Percentiles rank a stretch among this genome's conserved stretches.
phyloP scores from a whole-genome alignment of 306 rosid species.

The Carpinus fangiana region DNA sequence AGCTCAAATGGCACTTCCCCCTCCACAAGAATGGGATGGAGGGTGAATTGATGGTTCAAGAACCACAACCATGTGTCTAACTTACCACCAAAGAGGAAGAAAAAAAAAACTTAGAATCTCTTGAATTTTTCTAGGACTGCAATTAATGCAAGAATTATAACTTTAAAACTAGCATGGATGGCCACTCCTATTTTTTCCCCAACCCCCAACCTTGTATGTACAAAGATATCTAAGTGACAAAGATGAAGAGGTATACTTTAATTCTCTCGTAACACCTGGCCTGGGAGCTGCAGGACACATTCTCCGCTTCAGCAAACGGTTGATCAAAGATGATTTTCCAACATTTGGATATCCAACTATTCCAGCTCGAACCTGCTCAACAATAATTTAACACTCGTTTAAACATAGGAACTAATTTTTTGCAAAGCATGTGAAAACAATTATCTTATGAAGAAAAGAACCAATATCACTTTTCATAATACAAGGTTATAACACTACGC shows the following conservation, averaged over 20 bases:
- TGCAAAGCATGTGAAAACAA: conserved; percentile 10
- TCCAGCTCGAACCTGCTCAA: conserved; percentile 88
- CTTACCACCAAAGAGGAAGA: background rate
- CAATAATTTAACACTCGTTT: conserved; percentile 9
- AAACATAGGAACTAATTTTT: background rate
- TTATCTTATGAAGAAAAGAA: conserved; percentile 4
- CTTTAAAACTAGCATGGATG: background rate
- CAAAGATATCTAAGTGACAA: conserved; percentile 9
- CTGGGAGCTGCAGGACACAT: conserved; percentile 97
- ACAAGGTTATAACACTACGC: background rate
- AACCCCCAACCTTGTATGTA: conserved; percentile 6
- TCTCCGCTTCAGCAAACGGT: conserved; percentile 84
- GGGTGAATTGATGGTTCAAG: background rate
- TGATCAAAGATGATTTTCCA: conserved; percentile 87
- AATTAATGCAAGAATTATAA: background rate
- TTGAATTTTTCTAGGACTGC: background rate
- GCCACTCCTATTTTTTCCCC: background rate
- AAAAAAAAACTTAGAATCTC: background rate
- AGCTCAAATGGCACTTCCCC: background rate
- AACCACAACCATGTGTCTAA: background rate
- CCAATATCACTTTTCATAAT: background rate
- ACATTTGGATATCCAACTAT: conserved; percentile 96
- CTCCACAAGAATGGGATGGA: background rate
- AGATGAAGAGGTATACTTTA: conserved; percentile 51
- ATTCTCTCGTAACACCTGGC: conserved; percentile 89